A percentile compares a stretch with the other conserved stretches of the same genome.
These are phyloP conservation scores for Neonectria magnoliae DNA, from an alignment of 2,329 filamentous ascomycete species.

Conservation along the genomic window DNA sequence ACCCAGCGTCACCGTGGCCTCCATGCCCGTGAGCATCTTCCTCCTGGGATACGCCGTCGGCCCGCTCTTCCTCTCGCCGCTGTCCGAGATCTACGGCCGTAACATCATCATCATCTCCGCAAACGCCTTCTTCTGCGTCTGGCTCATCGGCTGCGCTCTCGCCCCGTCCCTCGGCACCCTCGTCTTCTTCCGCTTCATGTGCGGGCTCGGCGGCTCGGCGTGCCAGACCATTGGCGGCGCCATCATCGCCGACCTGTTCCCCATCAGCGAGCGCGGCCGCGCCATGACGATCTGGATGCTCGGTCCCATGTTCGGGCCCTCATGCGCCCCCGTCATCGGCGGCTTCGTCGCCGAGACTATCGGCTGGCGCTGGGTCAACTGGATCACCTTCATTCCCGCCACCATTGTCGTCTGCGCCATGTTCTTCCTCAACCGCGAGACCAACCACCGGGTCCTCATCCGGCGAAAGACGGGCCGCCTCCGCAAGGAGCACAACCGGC, in stretches of 20 bases:
- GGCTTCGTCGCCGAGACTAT: conserved; percentile 60
- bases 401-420: conserved; percentile 39
- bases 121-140: conserved; percentile 69
- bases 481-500: conserved; percentile 54
- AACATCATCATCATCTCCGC: conserved; percentile 64
- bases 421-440: conserved; percentile 52
- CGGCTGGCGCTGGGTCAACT: conserved; percentile 64
- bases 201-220: conserved; percentile 67
- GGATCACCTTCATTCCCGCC: conserved; percentile 61
- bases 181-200: conserved; percentile 68
- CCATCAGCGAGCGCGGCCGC: conserved; percentile 56
- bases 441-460: conserved; percentile 58
- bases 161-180: conserved; percentile 63
- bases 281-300: conserved; percentile 63
- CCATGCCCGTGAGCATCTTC: conserved; percentile 70
- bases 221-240: conserved; percentile 65
- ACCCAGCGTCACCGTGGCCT: conserved; percentile 50
- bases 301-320: conserved; percentile 68
- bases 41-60: conserved; percentile 68
- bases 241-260: conserved; percentile 65
- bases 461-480: conserved; percentile 58
- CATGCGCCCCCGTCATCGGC: conserved; percentile 58
- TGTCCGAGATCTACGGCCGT: conserved; percentile 74
- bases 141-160: conserved; percentile 72
- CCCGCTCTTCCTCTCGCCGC: conserved; percentile 65